Percentiles rank a stretch among this genome's conserved stretches.
These are phyloP conservation scores for Tieghemostelium lacteum DNA, from an alignment of 78 protist species.

Conservation along the genomic window DNA sequence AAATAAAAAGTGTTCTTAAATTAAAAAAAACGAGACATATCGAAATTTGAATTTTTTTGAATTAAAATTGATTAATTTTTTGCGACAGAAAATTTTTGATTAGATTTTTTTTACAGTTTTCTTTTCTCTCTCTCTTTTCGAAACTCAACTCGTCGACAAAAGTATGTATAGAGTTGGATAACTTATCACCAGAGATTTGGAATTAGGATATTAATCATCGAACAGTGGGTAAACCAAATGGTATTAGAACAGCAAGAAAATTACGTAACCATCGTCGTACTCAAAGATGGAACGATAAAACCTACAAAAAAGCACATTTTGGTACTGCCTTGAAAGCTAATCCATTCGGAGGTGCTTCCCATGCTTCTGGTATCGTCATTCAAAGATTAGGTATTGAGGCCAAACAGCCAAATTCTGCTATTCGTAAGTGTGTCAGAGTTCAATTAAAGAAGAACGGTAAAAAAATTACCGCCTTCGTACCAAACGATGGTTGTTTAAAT, in stretches of 20 bases:
- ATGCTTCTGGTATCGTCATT: constrained; percentile 99
- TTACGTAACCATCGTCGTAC: constrained; percentile 84
- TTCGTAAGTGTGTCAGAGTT: constrained; percentile 99
- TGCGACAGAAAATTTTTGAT: no score
- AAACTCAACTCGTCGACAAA: no score
- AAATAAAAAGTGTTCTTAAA: no score
- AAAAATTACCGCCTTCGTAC: constrained; percentile 99
- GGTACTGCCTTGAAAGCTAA: constrained; percentile 94
- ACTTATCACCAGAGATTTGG: no score
- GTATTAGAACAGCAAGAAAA: constrained; percentile 89
- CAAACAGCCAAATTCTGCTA: constrained; percentile 99
- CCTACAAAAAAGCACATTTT: constrained; percentile 95
- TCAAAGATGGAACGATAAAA: constrained; percentile 97
- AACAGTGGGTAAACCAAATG: constrained; percentile 83
- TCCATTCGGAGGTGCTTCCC: constrained; percentile 99
- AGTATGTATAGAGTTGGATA: no score
- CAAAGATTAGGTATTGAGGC: constrained; percentile 98
- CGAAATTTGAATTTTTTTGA: no score
- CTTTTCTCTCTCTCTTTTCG: no score
- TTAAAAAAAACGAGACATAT: no score
- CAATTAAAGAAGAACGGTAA: constrained; percentile 99
- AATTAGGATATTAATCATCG: no score
- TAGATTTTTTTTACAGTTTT: no score
- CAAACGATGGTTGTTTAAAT: constrained; percentile 99
- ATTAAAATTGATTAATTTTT: no score